Evolutionary conservation across 1,139 yeast genomes (phyloP).

Genomic region (Debaryomycetaceae sp.): DNA sequence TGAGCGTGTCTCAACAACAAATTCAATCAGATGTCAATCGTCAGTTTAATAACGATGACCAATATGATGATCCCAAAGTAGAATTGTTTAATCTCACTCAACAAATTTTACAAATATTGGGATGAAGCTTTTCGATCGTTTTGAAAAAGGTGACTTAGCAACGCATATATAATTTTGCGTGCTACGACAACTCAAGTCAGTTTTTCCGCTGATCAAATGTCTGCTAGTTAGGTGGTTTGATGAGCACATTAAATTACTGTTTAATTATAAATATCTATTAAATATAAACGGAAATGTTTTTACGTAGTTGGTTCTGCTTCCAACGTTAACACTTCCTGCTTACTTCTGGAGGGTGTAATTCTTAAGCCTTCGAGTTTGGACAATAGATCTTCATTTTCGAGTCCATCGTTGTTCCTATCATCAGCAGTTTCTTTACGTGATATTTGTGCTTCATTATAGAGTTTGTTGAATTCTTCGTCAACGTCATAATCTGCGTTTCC

Average conservation of each 20-base stretch:
- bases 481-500: constrained; percentile 25
- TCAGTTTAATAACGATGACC: constrained; percentile 25
- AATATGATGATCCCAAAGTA: constrained; percentile 60
- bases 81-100: constrained; percentile 77
- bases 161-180: neutral
- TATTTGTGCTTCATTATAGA: neutral
- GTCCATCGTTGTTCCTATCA: neutral
- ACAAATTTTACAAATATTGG: constrained; percentile 61
- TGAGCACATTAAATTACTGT: neutral
- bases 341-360: neutral
- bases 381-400: constrained; percentile 5
- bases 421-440: neutral
- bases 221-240: neutral
- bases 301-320: neutral
- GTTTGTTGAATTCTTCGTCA: constrained; percentile 26
- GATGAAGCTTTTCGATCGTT: constrained; percentile 14
- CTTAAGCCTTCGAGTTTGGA: constrained; percentile 9
- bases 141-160: too few species aligned
- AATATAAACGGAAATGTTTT: neutral
- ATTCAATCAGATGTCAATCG: constrained; percentile 19
- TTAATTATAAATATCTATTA: neutral
- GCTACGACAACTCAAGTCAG: neutral
- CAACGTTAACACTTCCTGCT: neutral
- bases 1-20: constrained; percentile 42
- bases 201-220: neutral